Conservation (phyloP, 306 rosid genomes). For the Fragaria ananassa region DNA sequence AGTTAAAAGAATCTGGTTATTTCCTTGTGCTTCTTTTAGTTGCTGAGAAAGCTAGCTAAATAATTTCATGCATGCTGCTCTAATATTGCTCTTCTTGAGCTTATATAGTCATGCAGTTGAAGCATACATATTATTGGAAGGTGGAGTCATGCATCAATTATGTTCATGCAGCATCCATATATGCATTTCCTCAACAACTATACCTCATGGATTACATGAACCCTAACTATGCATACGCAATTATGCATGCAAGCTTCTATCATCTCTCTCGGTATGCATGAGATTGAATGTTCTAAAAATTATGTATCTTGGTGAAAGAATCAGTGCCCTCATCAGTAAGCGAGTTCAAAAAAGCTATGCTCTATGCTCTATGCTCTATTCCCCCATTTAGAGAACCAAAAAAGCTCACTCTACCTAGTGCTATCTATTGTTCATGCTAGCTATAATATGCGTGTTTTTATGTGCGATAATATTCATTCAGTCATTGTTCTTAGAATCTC, state of each 20-base stretch:
- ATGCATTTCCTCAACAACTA: not conserved
- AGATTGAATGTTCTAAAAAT: not conserved
- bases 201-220: not conserved
- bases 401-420: not conserved
- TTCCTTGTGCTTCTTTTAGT: not conserved
- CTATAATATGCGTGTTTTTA: not conserved
- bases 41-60: not conserved
- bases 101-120: not conserved
- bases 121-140: not conserved
- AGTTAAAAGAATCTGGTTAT: not conserved
- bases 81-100: not conserved
- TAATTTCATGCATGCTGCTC: constrained; percentile 2
- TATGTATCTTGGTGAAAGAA: not conserved
- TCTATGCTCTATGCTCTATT: not conserved
- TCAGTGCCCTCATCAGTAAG: not conserved
- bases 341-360: not conserved
- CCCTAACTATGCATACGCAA: not conserved
- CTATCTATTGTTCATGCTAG: not conserved
- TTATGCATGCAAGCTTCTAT: not conserved
- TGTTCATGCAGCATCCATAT: not conserved
- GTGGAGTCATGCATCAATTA: not conserved
- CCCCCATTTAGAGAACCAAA: not conserved
- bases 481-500: not conserved
- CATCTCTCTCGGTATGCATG: not conserved
- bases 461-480: not conserved